These are phyloP conservation scores for Boletus rex-veris DNA, from an alignment of 768 basidiomycete species.

Conservation along the genomic window DNA sequence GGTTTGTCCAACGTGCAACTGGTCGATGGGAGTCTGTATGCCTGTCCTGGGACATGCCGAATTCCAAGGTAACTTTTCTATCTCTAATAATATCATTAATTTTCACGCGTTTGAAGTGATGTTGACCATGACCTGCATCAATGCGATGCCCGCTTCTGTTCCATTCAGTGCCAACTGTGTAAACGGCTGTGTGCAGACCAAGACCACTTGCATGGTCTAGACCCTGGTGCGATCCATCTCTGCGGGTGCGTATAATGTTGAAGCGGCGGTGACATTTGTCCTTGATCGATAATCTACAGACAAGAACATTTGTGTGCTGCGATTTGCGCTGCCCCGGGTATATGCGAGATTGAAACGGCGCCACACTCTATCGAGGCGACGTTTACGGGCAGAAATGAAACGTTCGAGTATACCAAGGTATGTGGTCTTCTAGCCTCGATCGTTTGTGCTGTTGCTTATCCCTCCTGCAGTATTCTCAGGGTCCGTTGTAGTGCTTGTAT, in stretches of 20 bases:
- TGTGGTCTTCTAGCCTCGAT: neutral
- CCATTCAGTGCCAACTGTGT: conserved; percentile 52
- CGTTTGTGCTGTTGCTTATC: neutral
- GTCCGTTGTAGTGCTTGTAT: neutral
- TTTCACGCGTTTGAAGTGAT: conserved; percentile 33
- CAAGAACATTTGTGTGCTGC: conserved; percentile 50
- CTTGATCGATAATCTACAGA: conserved; percentile 27
- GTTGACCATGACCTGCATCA: conserved; percentile 43
- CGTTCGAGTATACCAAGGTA: conserved; percentile 65
- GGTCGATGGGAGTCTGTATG: conserved; percentile 30
- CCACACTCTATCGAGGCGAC: conserved; percentile 61
- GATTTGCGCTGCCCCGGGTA: conserved; percentile 44
- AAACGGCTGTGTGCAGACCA: conserved; percentile 46
- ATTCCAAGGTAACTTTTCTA: conserved; percentile 36
- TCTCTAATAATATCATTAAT: neutral
- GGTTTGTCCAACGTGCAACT: conserved; percentile 32
- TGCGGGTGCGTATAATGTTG: conserved; percentile 44
- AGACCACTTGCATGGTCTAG: conserved; percentile 53
- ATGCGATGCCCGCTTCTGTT: conserved; percentile 53
- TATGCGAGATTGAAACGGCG: conserved; percentile 55
- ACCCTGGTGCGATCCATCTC: conserved; percentile 41
- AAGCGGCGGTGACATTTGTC: neutral
- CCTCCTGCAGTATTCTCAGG: neutral
- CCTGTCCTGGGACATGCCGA: conserved; percentile 42
- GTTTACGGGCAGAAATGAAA: conserved; percentile 56